phyloP scores from a whole-genome alignment of 805 yeast genomes.

The Teunomyces pallodes region DNA sequence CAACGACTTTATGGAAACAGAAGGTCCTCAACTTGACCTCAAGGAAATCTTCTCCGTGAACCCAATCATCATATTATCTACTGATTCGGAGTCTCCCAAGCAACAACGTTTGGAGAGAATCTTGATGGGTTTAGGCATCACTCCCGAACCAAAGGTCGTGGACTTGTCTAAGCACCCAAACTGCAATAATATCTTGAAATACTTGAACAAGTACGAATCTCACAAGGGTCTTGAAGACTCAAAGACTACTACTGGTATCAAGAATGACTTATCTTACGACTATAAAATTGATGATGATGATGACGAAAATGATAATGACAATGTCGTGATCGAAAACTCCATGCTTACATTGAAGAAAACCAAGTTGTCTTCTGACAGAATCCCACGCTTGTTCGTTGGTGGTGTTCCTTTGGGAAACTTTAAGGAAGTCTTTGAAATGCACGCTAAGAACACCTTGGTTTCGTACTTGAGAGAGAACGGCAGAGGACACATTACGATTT shows the following conservation, averaged over 20 bases:
- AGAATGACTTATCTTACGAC: slow-evolving; percentile 7
- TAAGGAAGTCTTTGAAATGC: slow-evolving; percentile 20
- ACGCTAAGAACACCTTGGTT: slow-evolving; percentile 18
- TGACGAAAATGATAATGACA: slow-evolving; percentile 8
- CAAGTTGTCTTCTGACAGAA: slow-evolving; percentile 4
- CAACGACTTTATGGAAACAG: background rate
- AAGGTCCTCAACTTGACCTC: slow-evolving; percentile 20
- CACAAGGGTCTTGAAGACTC: slow-evolving; percentile 5
- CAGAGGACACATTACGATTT: slow-evolving; percentile 23
- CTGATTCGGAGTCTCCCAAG: slow-evolving; percentile 18
- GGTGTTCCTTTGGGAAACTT: slow-evolving; percentile 33
- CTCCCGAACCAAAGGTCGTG: slow-evolving; percentile 33
- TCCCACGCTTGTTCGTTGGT: slow-evolving; percentile 34
- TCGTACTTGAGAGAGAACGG: slow-evolving; percentile 25
- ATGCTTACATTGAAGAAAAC: background rate
- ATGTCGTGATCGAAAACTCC: slow-evolving; percentile 6
- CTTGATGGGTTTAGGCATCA: slow-evolving; percentile 21
- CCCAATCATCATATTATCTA: slow-evolving; percentile 25
- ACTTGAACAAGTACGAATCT: slow-evolving; percentile 19
- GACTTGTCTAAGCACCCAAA: slow-evolving; percentile 33
- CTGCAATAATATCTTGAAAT: slow-evolving; percentile 18
- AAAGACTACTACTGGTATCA: background rate
- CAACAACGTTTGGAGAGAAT: slow-evolving; percentile 16
- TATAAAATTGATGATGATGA: slow-evolving; percentile 4
- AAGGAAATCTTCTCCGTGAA: slow-evolving; percentile 32